Base-by-base conservation (phyloP, 805 yeast species). In the Blastobotrys parvus region DNA sequence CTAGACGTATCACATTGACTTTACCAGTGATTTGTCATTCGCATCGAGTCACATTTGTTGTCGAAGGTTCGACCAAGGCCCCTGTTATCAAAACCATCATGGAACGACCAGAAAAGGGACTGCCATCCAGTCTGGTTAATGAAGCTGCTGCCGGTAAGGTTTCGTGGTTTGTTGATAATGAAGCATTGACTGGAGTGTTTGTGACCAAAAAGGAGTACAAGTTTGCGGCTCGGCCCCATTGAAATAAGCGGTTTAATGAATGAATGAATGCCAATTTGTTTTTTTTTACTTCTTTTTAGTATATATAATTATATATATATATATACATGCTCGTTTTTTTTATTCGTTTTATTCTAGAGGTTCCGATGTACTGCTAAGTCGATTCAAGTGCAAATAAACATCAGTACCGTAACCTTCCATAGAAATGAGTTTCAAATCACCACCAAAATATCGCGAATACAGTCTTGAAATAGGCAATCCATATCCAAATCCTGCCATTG, bases 141-240 rank as follows among this genome's bases (percentile, higher is more conserved):
- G 97, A 88, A 64, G 84, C 85, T 23, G 95, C 96, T n/a, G 95
- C 95, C 1, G 97, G 97, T 13, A 82, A 83, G 64, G 95, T 90
- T 3, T 77, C 89, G 5, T 90, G 98, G 98, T 90, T 90, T 68
- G 97, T 90, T 29, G 98, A 90, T 61, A 85, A 87, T 55, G 95
- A 81, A 52, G 96, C 96, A 2, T 75, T 86, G 55, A 75, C 78
- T 38, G 95, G 87, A 57, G 84, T 84, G 39, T 76, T 77, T 56
- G 72, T 80, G 40, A 78, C 83, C 16, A 80, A 80, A 67, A 80
- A 78, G 64, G 75, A 79, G 62, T 81, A 81, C 65, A 81, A 81
- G 62, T 76, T 70, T 49, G 63, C 74, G 41, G 71, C 67, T 2
- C 60, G n/a, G n/a, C n/a, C n/a, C n/a, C n/a, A n/a, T n/a, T n/a